Evolutionary conservation across 495 filamentous ascomycete species (phyloP).

Genomic region (Clavariopsis aquatica): DNA sequence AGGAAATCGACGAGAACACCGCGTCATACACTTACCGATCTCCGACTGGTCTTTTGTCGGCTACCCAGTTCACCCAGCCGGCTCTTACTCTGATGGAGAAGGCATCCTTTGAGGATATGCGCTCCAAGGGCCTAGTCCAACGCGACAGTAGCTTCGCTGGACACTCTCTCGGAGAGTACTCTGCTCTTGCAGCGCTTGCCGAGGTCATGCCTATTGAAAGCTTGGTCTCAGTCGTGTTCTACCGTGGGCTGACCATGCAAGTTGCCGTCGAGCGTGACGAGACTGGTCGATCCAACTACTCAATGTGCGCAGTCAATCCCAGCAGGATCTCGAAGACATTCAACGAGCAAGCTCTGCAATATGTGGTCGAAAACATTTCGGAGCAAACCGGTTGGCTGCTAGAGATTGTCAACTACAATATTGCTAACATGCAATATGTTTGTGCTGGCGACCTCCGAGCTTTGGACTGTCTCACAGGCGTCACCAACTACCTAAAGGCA

Average conservation of each 20-base stretch:
- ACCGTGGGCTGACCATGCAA: slow-evolving; percentile 98
- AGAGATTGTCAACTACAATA: slow-evolving; percentile 99
- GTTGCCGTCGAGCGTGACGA: slow-evolving; percentile 97
- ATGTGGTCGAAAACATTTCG: slow-evolving; percentile 88
- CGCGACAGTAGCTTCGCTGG: slow-evolving; percentile 95
- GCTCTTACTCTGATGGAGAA: slow-evolving; percentile 99
- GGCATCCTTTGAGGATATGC: slow-evolving; percentile 99
- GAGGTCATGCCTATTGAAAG: slow-evolving; percentile 99
- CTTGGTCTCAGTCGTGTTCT: slow-evolving; percentile 97
- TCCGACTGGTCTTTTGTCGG: slow-evolving; percentile 90
- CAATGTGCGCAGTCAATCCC: slow-evolving; percentile 98
- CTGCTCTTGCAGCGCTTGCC: slow-evolving; percentile 89
- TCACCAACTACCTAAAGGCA: slow-evolving; percentile 90
- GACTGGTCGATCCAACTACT: slow-evolving; percentile 90
- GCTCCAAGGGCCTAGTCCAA: slow-evolving; percentile 91
- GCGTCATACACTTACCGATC: slow-evolving; percentile 96
- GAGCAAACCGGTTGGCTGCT: slow-evolving; percentile 92
- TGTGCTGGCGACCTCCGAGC: slow-evolving; percentile 96
- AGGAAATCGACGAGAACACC: slow-evolving; percentile 87
- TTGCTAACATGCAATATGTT: slow-evolving; percentile 98
- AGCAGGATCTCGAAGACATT: slow-evolving; percentile 96
- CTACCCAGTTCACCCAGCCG: slow-evolving; percentile 97
- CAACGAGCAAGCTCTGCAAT: slow-evolving; percentile 94
- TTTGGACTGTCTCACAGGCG: slow-evolving; percentile 87
- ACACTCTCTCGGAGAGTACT: slow-evolving; percentile 98